phyloP scores from a whole-genome alignment of 352 stramenopile species.

The Phytopythium oedochilum region DNA sequence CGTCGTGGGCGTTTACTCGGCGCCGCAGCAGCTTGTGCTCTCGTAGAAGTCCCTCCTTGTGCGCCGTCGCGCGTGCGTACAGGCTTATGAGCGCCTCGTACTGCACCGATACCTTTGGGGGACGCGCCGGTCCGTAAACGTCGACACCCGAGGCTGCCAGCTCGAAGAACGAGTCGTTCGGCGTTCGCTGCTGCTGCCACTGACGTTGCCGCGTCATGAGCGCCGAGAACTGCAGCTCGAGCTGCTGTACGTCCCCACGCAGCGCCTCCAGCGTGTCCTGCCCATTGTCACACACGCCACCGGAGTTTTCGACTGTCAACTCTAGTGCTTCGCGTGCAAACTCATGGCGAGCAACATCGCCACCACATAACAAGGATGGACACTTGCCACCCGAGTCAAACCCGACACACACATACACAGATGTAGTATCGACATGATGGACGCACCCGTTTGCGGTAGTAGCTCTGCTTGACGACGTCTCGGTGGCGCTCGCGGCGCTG shows the following conservation, averaged over 20 bases:
- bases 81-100: constrained; percentile 1
- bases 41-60: constrained; percentile 41
- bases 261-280: constrained; percentile 34
- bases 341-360: background rate
- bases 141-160: no score
- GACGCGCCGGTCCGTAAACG: background rate
- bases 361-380: background rate
- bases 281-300: no score
- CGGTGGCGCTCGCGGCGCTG: constrained; percentile 45
- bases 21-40: constrained; percentile 49
- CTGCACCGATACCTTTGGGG: background rate
- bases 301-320: no score
- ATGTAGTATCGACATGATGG: background rate
- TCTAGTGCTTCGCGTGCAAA: no score
- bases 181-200: background rate
- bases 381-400: background rate
- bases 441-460: constrained; percentile 31
- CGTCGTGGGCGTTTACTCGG: constrained; percentile 29
- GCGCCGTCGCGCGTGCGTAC: constrained; percentile 45
- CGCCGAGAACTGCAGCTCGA: constrained; percentile 22
- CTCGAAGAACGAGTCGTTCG: background rate
- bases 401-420: no score
- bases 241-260: constrained; percentile 21
- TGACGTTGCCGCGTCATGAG: constrained; percentile 13
- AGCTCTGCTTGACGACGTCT: constrained; percentile 49